Evolutionary conservation across 306 rosid species (phyloP), one percentile per base, ranked within the genome.

Genomic region (Fagus sylvatica): DNA sequence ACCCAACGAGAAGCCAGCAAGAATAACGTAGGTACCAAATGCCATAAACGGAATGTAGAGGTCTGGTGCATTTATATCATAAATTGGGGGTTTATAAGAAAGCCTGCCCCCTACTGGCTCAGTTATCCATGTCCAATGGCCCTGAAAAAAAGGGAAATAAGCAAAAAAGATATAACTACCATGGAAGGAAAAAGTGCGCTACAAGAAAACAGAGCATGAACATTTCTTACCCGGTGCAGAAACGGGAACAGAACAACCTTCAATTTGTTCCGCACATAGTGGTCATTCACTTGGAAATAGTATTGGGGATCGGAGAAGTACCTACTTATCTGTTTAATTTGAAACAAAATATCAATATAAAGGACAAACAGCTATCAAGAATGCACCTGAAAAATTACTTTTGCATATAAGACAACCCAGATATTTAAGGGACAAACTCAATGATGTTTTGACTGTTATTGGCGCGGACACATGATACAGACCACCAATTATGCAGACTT

Each of bases 71-170:
- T 95, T 95, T 78, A 95, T 95, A 77, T 95, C 99, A 84, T 90
- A 93, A 60, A 95, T 80, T 42, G 98, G 99, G 57, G 99, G 98
- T 79, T 91, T 95, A 83, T 95, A 95, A 34, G 98, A 91, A 1
- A 95, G 94, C 78, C 99, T 87, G 72, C 99, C 99, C 55, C 99
- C 99, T 0, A 93, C 97, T 60, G 99, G 99, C 82, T 95, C 98
- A 28, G 98, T 91, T 69, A 95, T 91, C 76, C 99, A 79, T 53
- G 99, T 95, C 99, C 99, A 95, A 74, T 95, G 98, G 59, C 99
- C 99, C 99, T 95, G 85, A 80, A 80, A 64, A 56, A 66, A 80
- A 67, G 79, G 54, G 82, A 75, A 55, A 51, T n/a, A 76, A 77
- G 74, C 56, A n/a, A 72, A 46, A 60, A 48, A 56, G 60, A 71